Evolutionary conservation across 1,139 yeast genomes (phyloP).

Genomic region (Sugiyamaella paludigena): DNA sequence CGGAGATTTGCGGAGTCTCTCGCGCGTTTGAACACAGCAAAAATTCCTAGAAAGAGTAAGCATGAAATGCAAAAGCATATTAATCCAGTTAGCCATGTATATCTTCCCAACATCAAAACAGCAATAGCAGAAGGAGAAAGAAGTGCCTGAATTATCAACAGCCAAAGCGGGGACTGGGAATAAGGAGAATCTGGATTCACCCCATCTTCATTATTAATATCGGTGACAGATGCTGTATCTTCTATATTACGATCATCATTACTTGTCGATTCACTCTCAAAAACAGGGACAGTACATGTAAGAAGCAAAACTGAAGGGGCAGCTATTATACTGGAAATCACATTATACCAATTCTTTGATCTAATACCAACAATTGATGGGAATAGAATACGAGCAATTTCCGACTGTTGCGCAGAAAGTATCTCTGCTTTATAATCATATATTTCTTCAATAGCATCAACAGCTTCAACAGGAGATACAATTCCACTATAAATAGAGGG

Average conservation of each 20-base stretch:
- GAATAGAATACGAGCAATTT: conserved; percentile 24
- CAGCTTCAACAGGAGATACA: not conserved
- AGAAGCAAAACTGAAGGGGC: conserved; percentile 48
- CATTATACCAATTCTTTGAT: conserved; percentile 28
- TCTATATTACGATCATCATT: no score
- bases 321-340: conserved; percentile 36
- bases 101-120: conserved; percentile 6
- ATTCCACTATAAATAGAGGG: no score
- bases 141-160: conserved; percentile 31
- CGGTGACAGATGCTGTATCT: not conserved
- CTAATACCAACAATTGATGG: conserved; percentile 29
- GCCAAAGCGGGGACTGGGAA: conserved; percentile 23
- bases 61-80: not conserved
- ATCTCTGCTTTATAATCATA: conserved; percentile 5
- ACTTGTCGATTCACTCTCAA: conserved; percentile 26
- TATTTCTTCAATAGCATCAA: conserved; percentile 13
- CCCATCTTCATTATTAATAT: not conserved
- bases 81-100: not conserved
- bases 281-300: conserved; percentile 51
- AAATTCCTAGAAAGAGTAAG: not conserved
- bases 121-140: conserved; percentile 30
- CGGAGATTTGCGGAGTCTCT: not conserved
- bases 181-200: not conserved
- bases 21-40: not conserved
- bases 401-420: conserved; percentile 4